Evolutionary conservation across 2,329 filamentous ascomycete species (phyloP).

Genomic region (Paraphaeosphaeria sporulosa): DNA sequence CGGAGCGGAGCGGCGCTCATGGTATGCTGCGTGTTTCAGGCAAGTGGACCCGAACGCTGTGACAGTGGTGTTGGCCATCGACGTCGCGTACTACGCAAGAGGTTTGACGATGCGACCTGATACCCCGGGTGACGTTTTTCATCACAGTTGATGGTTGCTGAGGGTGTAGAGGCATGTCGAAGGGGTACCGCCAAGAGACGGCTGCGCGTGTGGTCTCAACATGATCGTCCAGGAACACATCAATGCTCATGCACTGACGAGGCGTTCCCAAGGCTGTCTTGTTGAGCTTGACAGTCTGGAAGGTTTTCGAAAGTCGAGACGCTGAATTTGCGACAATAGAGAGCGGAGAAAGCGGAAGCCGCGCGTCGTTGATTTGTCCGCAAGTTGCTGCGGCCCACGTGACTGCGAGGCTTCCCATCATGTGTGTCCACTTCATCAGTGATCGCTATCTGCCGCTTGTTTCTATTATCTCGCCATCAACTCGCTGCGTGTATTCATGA

Average conservation of each 20-base stretch:
- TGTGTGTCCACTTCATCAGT: background rate
- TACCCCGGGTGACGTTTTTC: conserved; percentile 26
- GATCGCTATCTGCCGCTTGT: background rate
- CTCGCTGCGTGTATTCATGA: too few species aligned
- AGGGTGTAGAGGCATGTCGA: conserved; percentile 6
- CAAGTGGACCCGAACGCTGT: conserved; percentile 22
- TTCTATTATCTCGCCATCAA: too few species aligned
- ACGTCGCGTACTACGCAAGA: conserved; percentile 20
- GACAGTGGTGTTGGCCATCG: conserved; percentile 17
- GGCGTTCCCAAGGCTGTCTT: conserved; percentile 18
- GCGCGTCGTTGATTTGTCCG: background rate
- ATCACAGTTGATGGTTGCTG: conserved; percentile 7
- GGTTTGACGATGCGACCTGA: conserved; percentile 28
- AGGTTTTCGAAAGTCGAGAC: background rate
- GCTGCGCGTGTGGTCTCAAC: background rate
- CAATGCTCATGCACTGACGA: conserved; percentile 16
- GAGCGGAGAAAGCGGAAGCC: background rate
- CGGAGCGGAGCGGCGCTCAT: conserved; percentile 23
- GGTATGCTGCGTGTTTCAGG: conserved; percentile 18
- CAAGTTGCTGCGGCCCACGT: background rate
- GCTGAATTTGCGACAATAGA: background rate
- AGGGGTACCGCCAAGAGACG: conserved; percentile 1
- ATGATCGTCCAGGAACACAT: background rate
- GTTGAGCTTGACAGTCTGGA: conserved; percentile 14
- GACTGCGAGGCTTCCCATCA: background rate